Base-by-base conservation (phyloP, 140 eudicot species). In the Ambrosia hybrid region DNA sequence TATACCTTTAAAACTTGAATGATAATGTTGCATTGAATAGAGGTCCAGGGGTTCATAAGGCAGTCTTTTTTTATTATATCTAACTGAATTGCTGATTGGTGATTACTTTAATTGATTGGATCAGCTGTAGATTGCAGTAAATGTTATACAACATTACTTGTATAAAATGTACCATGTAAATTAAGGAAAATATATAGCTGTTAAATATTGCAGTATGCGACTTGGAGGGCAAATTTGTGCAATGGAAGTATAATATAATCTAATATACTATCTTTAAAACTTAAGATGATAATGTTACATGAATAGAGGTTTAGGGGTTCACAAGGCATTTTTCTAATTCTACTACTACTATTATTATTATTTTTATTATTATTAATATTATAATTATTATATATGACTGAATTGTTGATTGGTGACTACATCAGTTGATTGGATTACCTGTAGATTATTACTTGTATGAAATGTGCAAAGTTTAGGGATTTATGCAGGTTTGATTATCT, bases 401-500 rank as follows among this genome's bases (percentile, higher is more conserved):
- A 39, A 41, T 16, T 65, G 34, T n/a, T 65, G 36, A 65, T 64
- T n/a, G 34, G 7, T 63, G 51, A 37, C 41, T 65, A 39, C 53
- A 36, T 65, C n/a, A 16, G 9, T 14, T 14, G 52, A 15, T 7
- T 65, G 55, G 37, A 39, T 14, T 11, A 1, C 17, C 71, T 43
- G 9, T 65, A 65, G 70, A 66, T 45, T 66, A 21, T 21, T 41
- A 13, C 45, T 52, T 51, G 17, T 13, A 30, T 66, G 67, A 64
- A 57, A 56, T 58, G 49, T 34, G 34, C 17, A 12, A 4, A 57
- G 45, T 59, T 57, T 70, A 46, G 74, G 75, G 63, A 46, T 77
- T 70, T 61, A 77, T 61, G 56, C 53, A 12, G 59, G 26, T 80
- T 69, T 57, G 67, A 17, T 64, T 41, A 41, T 53, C 36, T 80